These are phyloP conservation scores for Carex kokanica DNA, from an alignment of 176 grass and related monocot genomes.

Conservation along the genomic window DNA sequence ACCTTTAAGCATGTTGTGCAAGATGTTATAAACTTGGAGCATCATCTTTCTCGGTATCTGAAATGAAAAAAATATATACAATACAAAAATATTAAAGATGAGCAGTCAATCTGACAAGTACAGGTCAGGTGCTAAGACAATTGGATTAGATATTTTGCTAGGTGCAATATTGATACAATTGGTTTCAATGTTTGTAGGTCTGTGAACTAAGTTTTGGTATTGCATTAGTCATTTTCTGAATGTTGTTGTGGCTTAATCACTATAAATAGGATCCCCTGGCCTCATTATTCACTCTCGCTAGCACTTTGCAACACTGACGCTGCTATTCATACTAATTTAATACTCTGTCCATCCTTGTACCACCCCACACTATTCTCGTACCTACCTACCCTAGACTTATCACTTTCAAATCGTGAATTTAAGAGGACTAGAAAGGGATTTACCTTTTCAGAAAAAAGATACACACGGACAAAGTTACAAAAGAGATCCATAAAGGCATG, in stretches of 20 bases:
- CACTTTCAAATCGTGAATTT: background rate
- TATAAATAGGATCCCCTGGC: background rate
- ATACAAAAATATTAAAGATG: background rate
- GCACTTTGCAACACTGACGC: background rate
- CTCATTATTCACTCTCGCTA: background rate
- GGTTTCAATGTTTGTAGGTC: background rate
- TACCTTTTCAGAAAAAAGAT: conserved; percentile 98
- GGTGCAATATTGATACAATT: background rate
- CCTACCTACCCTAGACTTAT: background rate
- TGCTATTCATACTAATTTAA: background rate
- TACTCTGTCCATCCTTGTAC: background rate
- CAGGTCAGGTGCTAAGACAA: background rate
- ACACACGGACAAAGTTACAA: conserved; percentile 88
- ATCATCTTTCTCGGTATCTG: conserved; percentile 99
- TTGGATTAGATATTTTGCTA: background rate
- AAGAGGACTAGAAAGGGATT: background rate
- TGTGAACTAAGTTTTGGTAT: background rate
- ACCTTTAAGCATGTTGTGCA: conserved; percentile 82
- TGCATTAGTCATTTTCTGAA: background rate
- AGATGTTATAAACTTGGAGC: conserved; percentile 90
- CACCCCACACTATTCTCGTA: background rate
- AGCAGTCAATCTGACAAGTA: background rate
- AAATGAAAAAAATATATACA: conserved; percentile 27
- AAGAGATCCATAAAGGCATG: conserved; percentile 99
- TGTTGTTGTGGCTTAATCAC: background rate